These are phyloP conservation scores for Mycosphaerella sp. DNA, from an alignment of 2,329 filamentous ascomycete species.

Conservation along the genomic window DNA sequence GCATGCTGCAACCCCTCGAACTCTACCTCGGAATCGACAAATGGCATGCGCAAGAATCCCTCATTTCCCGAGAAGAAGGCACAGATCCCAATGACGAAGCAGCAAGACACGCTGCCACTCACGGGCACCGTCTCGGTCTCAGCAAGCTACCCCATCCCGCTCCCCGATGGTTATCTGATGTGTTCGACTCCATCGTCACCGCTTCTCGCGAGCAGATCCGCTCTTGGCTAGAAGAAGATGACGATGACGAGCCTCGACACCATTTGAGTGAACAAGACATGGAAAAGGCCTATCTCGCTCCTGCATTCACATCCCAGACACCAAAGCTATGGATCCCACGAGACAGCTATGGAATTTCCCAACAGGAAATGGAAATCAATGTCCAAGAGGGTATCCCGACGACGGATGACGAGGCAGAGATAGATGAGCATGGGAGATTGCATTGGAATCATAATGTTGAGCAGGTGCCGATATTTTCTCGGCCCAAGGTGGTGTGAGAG, in stretches of 20 bases:
- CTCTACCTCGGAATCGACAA: conserved; percentile 31
- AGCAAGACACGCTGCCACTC: conserved; percentile 29
- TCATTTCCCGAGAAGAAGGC: conserved; percentile 29
- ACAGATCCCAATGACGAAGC: conserved; percentile 25
- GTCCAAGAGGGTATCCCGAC: conserved; percentile 37
- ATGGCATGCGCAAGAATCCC: conserved; percentile 27
- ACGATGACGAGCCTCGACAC: conserved; percentile 19
- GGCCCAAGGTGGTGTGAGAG: conserved; percentile 21
- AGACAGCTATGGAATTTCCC: conserved; percentile 40
- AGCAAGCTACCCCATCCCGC: conserved; percentile 22
- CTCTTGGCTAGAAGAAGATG: conserved; percentile 20
- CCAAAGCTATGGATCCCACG: conserved; percentile 43
- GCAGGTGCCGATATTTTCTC: conserved; percentile 41
- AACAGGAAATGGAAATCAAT: conserved; percentile 39
- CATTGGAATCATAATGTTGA: conserved; percentile 40
- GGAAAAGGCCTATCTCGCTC: conserved; percentile 40
- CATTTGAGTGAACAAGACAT: conserved; percentile 26
- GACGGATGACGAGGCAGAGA: conserved; percentile 41
- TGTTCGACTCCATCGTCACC: conserved; percentile 30
- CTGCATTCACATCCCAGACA: conserved; percentile 39
- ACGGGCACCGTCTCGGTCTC: conserved; percentile 28
- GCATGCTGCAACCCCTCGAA: conserved; percentile 29
- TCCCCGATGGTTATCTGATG: conserved; percentile 24
- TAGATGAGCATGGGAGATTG: conserved; percentile 42
- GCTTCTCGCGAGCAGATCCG: conserved; percentile 20